Conservation (phyloP, 148 eudicot genomes). For the Beta vulgaris region DNA sequence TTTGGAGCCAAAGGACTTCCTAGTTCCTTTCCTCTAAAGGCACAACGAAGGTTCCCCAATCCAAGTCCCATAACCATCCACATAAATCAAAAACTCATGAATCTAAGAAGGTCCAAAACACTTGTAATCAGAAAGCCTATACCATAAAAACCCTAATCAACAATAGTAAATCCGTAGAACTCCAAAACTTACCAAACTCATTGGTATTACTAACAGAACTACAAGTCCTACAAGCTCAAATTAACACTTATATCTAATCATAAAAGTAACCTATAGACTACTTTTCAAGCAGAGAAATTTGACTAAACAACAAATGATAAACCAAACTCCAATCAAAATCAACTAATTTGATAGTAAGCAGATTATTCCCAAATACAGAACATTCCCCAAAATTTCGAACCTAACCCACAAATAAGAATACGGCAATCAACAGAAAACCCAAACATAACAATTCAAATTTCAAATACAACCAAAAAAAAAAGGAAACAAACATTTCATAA, state of each 20-base stretch:
- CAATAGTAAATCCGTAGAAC: not conserved
- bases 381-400: not conserved
- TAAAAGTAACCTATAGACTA: not conserved
- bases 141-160: not conserved
- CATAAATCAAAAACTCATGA: not conserved
- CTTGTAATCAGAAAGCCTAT: not conserved
- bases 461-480: no score
- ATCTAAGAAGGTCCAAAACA: not conserved
- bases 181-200: not conserved
- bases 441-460: no score
- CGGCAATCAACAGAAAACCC: not conserved
- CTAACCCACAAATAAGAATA: no score
- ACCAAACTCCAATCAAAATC: not conserved
- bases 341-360: not conserved
- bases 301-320: not conserved
- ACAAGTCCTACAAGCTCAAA: not conserved
- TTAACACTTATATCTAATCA: not conserved
- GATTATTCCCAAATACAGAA: not conserved
- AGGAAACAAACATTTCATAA: no score
- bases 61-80: not conserved
- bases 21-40: not conserved
- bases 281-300: not conserved
- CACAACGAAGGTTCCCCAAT: not conserved
- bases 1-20: no score
- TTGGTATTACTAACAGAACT: not conserved